A percentile compares a stretch with the other conserved stretches of the same genome.
Evolutionary conservation across 2,329 filamentous ascomycete species (phyloP).

Genomic region (Fusarium newnesense): DNA sequence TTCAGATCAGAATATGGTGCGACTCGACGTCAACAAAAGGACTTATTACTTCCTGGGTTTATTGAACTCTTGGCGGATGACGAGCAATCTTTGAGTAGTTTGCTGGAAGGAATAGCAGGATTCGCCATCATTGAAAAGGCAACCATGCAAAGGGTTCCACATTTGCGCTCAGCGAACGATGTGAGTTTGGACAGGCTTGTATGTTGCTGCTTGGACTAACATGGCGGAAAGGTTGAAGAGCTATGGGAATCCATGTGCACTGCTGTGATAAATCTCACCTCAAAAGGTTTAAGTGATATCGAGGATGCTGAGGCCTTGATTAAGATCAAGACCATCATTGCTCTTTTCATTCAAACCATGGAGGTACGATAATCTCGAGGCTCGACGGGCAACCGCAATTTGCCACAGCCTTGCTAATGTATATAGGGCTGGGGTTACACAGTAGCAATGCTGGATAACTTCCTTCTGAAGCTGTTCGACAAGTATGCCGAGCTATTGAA

Average conservation of each 20-base stretch:
- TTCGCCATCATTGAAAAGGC: slow-evolving; percentile 97
- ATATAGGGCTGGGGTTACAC: slow-evolving; percentile 90
- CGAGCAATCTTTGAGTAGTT: slow-evolving; percentile 84
- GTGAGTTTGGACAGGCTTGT: slow-evolving; percentile 60
- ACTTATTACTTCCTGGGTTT: slow-evolving; percentile 81
- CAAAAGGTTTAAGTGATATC: slow-evolving; percentile 80
- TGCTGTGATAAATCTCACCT: slow-evolving; percentile 82
- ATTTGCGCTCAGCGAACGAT: slow-evolving; percentile 83
- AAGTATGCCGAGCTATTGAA: slow-evolving; percentile 95
- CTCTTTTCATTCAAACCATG: slow-evolving; percentile 98
- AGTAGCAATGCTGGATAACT: slow-evolving; percentile 81
- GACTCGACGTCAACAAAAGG: slow-evolving; percentile 90
- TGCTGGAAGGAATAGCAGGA: slow-evolving; percentile 92
- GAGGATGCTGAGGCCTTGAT: slow-evolving; percentile 88
- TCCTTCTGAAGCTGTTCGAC: slow-evolving; percentile 89
- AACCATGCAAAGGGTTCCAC: slow-evolving; percentile 87
- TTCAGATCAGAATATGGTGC: slow-evolving; percentile 93
- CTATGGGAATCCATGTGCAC: slow-evolving; percentile 99
- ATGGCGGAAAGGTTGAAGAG: slow-evolving; percentile 80
- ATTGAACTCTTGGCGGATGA: slow-evolving; percentile 85
- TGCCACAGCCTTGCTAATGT: slow-evolving; percentile 73
- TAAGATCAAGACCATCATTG: slow-evolving; percentile 94
- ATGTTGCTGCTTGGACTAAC: slow-evolving; percentile 2
- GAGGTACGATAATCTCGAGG: slow-evolving; percentile 81
- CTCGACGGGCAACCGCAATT: slow-evolving; percentile 64